Evolutionary conservation across 2,329 filamentous ascomycete species (phyloP).

Genomic region (Ophiostoma piceae): DNA sequence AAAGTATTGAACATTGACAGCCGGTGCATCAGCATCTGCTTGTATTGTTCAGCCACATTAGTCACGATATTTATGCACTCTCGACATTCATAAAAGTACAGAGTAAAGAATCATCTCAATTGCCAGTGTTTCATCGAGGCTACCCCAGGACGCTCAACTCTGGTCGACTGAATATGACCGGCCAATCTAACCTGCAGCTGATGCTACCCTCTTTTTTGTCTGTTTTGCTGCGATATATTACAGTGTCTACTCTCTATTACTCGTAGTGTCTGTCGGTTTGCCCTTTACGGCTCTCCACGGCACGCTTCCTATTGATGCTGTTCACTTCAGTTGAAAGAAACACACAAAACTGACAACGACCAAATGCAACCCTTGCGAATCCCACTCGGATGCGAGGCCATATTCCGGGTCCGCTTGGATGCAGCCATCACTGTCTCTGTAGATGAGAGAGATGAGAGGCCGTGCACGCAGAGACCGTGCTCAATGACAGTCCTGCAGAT

Average conservation of each 20-base stretch:
- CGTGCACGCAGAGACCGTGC: too few relatives aligned
- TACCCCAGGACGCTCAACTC: neutral
- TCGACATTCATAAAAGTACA: too few relatives aligned
- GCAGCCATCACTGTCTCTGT: neutral
- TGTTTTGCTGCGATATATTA: neutral
- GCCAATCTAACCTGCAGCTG: neutral
- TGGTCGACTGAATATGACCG: neutral
- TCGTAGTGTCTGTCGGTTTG: neutral
- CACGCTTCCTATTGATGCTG: neutral
- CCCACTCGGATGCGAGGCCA: constrained; percentile 3
- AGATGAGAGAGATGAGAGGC: neutral
- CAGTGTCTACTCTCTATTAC: neutral
- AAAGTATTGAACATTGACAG: too few relatives aligned
- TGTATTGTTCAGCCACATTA: too few relatives aligned
- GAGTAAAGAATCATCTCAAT: too few relatives aligned
- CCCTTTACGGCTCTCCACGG: neutral
- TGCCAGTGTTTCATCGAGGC: neutral
- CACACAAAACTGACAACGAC: too few relatives aligned
- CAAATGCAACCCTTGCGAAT: constrained; percentile 7
- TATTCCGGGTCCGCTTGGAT: neutral
- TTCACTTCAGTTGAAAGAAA: too few relatives aligned
- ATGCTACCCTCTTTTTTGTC: neutral
- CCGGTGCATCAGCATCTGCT: too few relatives aligned
- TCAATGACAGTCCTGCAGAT: too few relatives aligned
- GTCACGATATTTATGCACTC: too few relatives aligned